These are phyloP conservation scores for Pseudozyma sp. DNA, from an alignment of 1,284 basidiomycete species.

Conservation along the genomic window DNA sequence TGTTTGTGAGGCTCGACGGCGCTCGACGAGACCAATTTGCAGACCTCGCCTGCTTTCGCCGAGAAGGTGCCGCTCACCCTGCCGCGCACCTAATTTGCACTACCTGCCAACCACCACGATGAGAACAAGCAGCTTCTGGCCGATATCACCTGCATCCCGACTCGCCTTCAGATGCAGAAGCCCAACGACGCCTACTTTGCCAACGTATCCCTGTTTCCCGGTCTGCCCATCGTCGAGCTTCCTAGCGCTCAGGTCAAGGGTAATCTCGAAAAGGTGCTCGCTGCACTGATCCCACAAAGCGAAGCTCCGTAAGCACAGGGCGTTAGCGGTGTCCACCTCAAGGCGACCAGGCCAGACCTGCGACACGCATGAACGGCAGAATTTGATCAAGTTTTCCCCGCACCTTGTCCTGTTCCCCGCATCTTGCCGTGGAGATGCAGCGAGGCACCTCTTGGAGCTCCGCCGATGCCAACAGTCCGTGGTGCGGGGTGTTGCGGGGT, in stretches of 20 bases:
- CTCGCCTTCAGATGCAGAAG: conserved; percentile 79
- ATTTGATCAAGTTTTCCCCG: no score
- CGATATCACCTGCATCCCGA: conserved; percentile 82
- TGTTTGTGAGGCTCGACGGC: conserved; percentile 4
- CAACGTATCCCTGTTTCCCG: conserved; percentile 86
- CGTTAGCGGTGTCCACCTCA: no score
- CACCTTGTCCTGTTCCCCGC: no score
- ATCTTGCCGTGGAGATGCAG: no score
- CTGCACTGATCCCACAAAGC: no score
- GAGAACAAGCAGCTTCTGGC: conserved; percentile 76
- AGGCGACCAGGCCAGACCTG: no score
- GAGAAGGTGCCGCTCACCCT: conserved; percentile 82
- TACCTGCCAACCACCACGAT: conserved; percentile 75
- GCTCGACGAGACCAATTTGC: conserved; percentile 75
- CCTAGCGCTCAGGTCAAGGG: conserved; percentile 79
- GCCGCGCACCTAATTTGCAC: conserved; percentile 80
- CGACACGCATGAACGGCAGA: no score
- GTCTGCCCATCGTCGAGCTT: conserved; percentile 80
- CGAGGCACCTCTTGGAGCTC: no score
- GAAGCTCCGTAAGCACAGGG: no score
- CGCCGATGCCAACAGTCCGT: no score
- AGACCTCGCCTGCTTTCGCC: conserved; percentile 79
- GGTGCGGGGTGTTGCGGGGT: no score
- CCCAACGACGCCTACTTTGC: conserved; percentile 88
- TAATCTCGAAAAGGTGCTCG: conserved; percentile 79